These are phyloP conservation scores for Cucurbita argyrosperma DNA, from an alignment of 306 rosid species.

Conservation along the genomic window DNA sequence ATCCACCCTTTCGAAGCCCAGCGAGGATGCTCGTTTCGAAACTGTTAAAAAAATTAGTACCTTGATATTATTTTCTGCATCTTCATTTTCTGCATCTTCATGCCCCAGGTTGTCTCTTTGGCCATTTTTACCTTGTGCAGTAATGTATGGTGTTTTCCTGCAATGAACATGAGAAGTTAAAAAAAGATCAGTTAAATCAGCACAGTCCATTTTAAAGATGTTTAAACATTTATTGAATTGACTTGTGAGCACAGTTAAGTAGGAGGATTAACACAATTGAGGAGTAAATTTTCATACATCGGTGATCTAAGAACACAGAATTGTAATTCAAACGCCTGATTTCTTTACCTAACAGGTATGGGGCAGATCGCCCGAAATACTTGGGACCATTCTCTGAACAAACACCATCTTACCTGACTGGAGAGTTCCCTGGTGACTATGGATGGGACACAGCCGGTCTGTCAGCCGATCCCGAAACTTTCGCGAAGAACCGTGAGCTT, in stretches of 20 bases:
- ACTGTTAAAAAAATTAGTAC: not conserved
- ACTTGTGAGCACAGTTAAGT: not conserved
- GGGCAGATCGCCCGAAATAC: constrained; percentile 91
- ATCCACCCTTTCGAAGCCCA: no score
- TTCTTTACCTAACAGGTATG: constrained; percentile 48
- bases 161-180: not conserved
- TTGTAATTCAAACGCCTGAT: not conserved
- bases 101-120: not conserved
- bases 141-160: not conserved
- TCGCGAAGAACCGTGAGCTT: constrained; percentile 83
- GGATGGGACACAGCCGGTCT: constrained; percentile 98
- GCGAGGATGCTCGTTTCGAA: no score
- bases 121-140: not conserved
- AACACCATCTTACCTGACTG: constrained; percentile 82
- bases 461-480: constrained; percentile 94
- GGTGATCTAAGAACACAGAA: not conserved
- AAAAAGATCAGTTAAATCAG: not conserved
- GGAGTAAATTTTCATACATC: not conserved
- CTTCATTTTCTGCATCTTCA: not conserved
- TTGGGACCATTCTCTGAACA: constrained; percentile 97
- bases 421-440: constrained; percentile 91
- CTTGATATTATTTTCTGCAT: not conserved
- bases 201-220: not conserved
- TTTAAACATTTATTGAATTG: not conserved
- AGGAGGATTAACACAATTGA: not conserved